phyloP scores from a whole-genome alignment of 352 stramenopile species.

The Globisporangium rhizosaccharum region DNA sequence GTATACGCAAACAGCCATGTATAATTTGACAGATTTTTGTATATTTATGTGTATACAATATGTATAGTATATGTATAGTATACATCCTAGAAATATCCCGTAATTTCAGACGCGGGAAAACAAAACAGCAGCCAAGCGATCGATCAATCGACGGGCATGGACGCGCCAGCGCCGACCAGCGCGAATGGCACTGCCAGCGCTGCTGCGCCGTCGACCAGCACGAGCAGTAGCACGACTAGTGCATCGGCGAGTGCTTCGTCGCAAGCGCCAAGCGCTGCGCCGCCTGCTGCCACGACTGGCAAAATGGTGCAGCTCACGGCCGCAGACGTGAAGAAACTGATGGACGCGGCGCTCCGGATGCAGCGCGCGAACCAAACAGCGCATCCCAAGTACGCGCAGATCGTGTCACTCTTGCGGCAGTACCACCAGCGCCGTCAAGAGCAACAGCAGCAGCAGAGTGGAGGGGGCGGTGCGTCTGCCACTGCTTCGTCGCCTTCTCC shows the following conservation, averaged over 20 bases:
- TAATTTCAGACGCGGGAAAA: too few species aligned
- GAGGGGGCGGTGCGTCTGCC: not conserved
- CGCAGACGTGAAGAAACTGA: conserved; percentile 77
- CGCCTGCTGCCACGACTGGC: not conserved
- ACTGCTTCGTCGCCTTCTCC: not conserved
- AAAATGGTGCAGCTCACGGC: conserved; percentile 36
- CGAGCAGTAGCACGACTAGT: too few species aligned
- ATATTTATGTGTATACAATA: too few species aligned
- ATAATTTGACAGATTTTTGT: too few species aligned
- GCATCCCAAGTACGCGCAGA: conserved; percentile 84
- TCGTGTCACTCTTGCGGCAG: conserved; percentile 68
- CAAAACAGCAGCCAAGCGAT: too few species aligned
- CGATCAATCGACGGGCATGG: too few species aligned
- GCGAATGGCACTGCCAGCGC: too few species aligned
- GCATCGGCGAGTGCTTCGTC: not conserved
- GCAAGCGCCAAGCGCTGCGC: not conserved
- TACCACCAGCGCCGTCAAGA: conserved; percentile 48
- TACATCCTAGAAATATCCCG: too few species aligned
- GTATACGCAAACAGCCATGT: too few species aligned
- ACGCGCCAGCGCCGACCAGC: too few species aligned
- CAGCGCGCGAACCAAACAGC: conserved; percentile 66
- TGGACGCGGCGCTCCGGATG: conserved; percentile 81
- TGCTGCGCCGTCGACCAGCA: too few species aligned
- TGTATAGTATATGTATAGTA: too few species aligned
- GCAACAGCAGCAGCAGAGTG: conserved; percentile 16